These are phyloP conservation scores for Galeopsis tetrahit DNA, from an alignment of 257 asterid species.

Conservation along the genomic window DNA sequence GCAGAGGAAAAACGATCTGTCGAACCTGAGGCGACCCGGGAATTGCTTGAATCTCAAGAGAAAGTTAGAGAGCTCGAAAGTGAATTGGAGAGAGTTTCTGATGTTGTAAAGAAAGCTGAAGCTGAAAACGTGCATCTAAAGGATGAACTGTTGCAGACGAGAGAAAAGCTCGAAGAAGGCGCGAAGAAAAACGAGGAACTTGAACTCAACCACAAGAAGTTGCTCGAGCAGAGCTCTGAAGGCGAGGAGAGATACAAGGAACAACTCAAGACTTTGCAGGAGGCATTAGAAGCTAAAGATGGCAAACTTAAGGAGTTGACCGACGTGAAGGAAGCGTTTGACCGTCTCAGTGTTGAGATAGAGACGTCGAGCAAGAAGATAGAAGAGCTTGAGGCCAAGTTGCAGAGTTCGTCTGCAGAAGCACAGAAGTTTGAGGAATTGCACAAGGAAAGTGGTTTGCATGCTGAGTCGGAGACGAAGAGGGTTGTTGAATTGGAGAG, in stretches of 20 bases:
- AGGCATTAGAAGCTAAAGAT: slow-evolving; percentile 62
- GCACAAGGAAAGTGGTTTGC: slow-evolving; percentile 71
- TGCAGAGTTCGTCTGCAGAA: slow-evolving; percentile 56
- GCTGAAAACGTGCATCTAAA: slow-evolving; percentile 55
- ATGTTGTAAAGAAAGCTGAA: slow-evolving; percentile 63
- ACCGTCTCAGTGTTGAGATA: slow-evolving; percentile 61
- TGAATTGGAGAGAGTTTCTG: slow-evolving; percentile 61
- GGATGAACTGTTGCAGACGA: slow-evolving; percentile 63
- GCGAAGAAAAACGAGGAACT: slow-evolving; percentile 52
- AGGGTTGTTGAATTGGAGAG: slow-evolving; percentile 69
- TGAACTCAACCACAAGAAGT: slow-evolving; percentile 57
- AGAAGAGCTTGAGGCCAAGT: slow-evolving; percentile 61
- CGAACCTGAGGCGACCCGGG: slow-evolving; percentile 46
- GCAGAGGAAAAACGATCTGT: slow-evolving; percentile 29
- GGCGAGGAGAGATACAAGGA: slow-evolving; percentile 54
- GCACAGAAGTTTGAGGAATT: slow-evolving; percentile 72
- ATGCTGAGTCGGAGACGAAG: slow-evolving; percentile 71
- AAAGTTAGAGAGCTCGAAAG: slow-evolving; percentile 66
- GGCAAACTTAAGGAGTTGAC: slow-evolving; percentile 58
- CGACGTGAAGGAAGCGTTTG: slow-evolving; percentile 62
- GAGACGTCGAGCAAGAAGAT: slow-evolving; percentile 70
- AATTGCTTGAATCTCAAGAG: slow-evolving; percentile 75
- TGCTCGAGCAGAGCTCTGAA: slow-evolving; percentile 58
- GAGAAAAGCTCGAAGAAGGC: slow-evolving; percentile 52
- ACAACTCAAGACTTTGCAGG: slow-evolving; percentile 68